phyloP scores from a whole-genome alignment of 169 alveolate species.

The Neospora caninum region DNA sequence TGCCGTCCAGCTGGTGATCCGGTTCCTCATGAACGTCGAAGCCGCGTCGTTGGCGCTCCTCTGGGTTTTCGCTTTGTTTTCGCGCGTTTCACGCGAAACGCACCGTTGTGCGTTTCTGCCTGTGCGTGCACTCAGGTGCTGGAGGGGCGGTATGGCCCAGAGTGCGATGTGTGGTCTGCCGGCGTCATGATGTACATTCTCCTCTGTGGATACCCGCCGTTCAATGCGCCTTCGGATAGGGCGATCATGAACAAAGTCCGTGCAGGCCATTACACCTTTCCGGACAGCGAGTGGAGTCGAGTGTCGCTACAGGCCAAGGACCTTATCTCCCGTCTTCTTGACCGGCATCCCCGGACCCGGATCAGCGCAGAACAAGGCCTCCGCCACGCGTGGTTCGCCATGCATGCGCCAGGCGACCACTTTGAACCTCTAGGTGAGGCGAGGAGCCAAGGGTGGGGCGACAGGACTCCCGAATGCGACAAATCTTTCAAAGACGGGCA shows the following conservation, averaged over 20 bases:
- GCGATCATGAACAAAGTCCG: constrained; percentile 77
- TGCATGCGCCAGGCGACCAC: constrained; percentile 38
- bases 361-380: constrained; percentile 85
- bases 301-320: constrained; percentile 90
- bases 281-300: constrained; percentile 87
- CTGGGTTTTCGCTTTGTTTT: too few relatives aligned
- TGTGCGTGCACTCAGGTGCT: constrained; percentile 75
- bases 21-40: too few relatives aligned
- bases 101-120: background rate
- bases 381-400: constrained; percentile 86
- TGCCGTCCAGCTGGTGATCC: too few relatives aligned
- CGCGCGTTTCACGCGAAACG: too few relatives aligned
- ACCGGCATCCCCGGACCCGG: constrained; percentile 86
- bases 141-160: constrained; percentile 89
- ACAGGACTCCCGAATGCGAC: background rate
- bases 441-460: background rate
- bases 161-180: constrained; percentile 93
- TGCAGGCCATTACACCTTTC: constrained; percentile 84
- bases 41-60: too few relatives aligned
- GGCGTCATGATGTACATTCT: constrained; percentile 90
- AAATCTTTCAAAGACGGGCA: too few relatives aligned
- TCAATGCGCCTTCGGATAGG: constrained; percentile 85
- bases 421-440: constrained; percentile 39
- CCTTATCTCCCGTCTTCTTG: constrained; percentile 83
- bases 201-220: constrained; percentile 91